Base-by-base conservation (phyloP, 108 stramenopile genomes). In the Cyclostephanos invisitatus region DNA sequence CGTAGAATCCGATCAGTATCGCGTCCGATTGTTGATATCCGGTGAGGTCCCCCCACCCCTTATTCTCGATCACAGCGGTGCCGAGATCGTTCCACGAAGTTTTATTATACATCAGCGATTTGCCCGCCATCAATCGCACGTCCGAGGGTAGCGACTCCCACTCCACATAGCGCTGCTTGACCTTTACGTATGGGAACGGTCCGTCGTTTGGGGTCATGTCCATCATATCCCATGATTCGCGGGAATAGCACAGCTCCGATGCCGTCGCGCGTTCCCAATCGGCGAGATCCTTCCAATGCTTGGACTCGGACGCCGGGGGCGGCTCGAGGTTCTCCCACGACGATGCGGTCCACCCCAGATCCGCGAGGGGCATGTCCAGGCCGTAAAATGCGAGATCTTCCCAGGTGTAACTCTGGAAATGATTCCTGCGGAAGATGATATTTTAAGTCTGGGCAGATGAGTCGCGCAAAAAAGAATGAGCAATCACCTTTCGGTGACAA, bases 1-100 rank as follows among this genome's bases (percentile, higher is more conserved):
- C 65, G 36, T 64, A 73, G 35, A 84, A 84, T 29, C 84, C 84
- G 15, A 82, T 40, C 29, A 38, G 42, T 17, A 62, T 67, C 11
- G 80, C 79, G 14, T 71, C 75, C 0, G n/a, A n/a, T 46, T 72
- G 51, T 27, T 81, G 67, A 17, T 38, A 35, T 25, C 64, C 67
- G 18, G 68, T 72, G 48, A 81, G 66, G n/a, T 77, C 70, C 21
- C 38, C 46, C 68, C 62, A 81, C 9, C 46, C 21, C 50, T 57
- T 61, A n/a, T 47, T 72, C 51, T 84, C 83, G 47, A 84, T 67
- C 3, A 67, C 58, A 11, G 75, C 74, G 8, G 66, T 59, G 38
- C 79, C 83, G 21, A 66, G 49, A 12, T 36, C 12, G 37, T 81
- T 75, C 83, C 83, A 84, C 2, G 42, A 67, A 12, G 46, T 25